A percentile compares a stretch with the other conserved stretches of the same genome.
Evolutionary conservation across 176 grass and related monocot species (phyloP).

Genomic region (Zea luxurians): DNA sequence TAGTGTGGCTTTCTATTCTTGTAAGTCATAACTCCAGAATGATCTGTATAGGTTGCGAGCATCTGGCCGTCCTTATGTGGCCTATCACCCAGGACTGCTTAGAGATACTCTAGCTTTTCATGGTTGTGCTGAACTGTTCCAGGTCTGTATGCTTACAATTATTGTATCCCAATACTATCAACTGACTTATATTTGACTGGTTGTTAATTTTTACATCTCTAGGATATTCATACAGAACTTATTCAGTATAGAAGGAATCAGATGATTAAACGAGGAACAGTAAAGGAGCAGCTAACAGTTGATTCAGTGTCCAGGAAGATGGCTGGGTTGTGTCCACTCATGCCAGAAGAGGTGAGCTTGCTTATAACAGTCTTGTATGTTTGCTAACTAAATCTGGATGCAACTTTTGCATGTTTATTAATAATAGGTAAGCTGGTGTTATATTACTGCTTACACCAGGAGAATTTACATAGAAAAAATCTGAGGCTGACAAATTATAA

Average conservation of each 20-base stretch:
- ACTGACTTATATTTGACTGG: conserved; percentile 35
- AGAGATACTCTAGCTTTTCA: conserved; percentile 97
- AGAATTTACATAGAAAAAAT: conserved; percentile 12
- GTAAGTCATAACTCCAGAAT: conserved; percentile 15
- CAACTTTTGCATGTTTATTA: conserved; percentile 7
- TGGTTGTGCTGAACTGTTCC: conserved; percentile 96
- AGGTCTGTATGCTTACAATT: conserved; percentile 58
- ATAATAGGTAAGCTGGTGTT: background rate
- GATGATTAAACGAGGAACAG: conserved; percentile 74
- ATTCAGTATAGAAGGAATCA: conserved; percentile 94
- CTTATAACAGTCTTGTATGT: conserved; percentile 22
- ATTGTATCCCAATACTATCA: conserved; percentile 24
- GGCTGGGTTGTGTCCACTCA: conserved; percentile 88
- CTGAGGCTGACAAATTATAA: conserved; percentile 19
- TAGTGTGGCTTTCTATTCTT: conserved; percentile 12
- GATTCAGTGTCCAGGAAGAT: conserved; percentile 86
- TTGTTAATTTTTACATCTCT: conserved; percentile 41
- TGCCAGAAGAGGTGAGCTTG: conserved; percentile 90
- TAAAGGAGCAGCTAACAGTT: conserved; percentile 73
- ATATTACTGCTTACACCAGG: background rate
- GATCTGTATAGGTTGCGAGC: conserved; percentile 64
- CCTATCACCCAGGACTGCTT: conserved; percentile 82
- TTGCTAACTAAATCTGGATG: conserved; percentile 8
- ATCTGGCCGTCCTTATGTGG: conserved; percentile 75
- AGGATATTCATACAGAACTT: conserved; percentile 97